These are phyloP conservation scores for Pisolithus marmoratus DNA, from an alignment of 768 basidiomycete genomes.

Conservation along the genomic window DNA sequence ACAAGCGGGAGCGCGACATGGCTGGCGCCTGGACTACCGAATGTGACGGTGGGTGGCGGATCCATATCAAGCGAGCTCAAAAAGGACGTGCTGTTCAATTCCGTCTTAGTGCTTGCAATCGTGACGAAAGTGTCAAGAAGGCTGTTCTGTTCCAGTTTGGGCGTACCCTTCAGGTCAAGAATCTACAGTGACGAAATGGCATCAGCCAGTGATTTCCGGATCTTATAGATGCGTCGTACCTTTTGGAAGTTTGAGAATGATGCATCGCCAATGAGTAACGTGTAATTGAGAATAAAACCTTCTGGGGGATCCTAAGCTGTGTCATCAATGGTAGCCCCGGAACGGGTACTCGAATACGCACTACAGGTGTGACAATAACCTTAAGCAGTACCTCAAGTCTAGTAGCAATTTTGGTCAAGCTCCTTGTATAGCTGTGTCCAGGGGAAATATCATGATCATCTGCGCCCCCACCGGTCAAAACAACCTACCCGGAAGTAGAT, in stretches of 20 bases:
- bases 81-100: conserved; percentile 88
- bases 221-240: conserved; percentile 35
- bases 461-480: background rate
- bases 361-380: conserved; percentile 89
- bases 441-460: conserved; percentile 9
- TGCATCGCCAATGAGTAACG: conserved; percentile 87
- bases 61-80: conserved; percentile 96
- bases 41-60: conserved; percentile 52
- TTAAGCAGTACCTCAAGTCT: conserved; percentile 90
- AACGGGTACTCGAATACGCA: conserved; percentile 31
- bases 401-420: conserved; percentile 73
- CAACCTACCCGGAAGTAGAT: conserved; percentile 47
- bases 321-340: background rate
- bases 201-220: conserved; percentile 4
- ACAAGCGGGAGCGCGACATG: conserved; percentile 49
- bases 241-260: conserved; percentile 99
- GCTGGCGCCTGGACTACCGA: conserved; percentile 63
- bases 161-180: conserved; percentile 90
- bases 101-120: conserved; percentile 86
- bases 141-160: conserved; percentile 78
- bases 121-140: conserved; percentile 89
- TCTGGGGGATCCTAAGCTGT: conserved; percentile 74
- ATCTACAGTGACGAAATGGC: conserved; percentile 47
- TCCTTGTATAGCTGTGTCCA: conserved; percentile 66
- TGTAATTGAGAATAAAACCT: conserved; percentile 94